Evolutionary conservation across 805 yeast species (phyloP), one percentile per base, ranked within the genome.

Genomic region (Pichia exigua): DNA sequence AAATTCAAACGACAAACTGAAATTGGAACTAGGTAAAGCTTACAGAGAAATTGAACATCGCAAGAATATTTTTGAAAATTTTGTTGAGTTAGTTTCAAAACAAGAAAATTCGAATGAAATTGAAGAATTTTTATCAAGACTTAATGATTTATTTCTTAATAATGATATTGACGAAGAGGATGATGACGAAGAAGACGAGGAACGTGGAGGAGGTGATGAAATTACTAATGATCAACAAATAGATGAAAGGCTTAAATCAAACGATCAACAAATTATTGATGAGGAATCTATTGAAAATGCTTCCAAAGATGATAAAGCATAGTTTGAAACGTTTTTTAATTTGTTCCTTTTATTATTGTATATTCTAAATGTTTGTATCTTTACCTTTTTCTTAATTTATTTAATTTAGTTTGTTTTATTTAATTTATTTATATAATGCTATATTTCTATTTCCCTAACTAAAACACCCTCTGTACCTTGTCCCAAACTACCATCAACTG

Each of bases 31-130:
- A 61, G 95, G 88, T 59, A 83, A 88, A 64, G 95, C 97, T 17
- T 92, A 92, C 75, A 78, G 95, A 59, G 97, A 91, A 65, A 83
- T 87, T 51, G 97, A 92, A 65, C 83, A 78, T 55, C 85, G 90
- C 82, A 87, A 90, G 65, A 76, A 75, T 62, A 69, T 68, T 50
- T 67, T 54, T 28, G 53, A 46, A 28, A 44, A 46, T 3, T 56
- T 56, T 32, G 42, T 49, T 38, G 44, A 41, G 13, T 28, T 51
- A 2, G 55, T 54, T 22, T 49, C 50, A n/a, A 50, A 46, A 20
- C 52, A 51, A 27, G 17, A 40, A 13, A 51, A 51, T 28, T 44
- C 54, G 5, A 30, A n/a, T 2, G 46, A 47, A 21, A 22, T 47
- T 5, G 17, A 41, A 11, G 18, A 21, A 6, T 44, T 41, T 15